These are phyloP conservation scores for Marchantia paleacea DNA, from an alignment of 225 moss, liverwort and hornwort genomes.

Conservation along the genomic window DNA sequence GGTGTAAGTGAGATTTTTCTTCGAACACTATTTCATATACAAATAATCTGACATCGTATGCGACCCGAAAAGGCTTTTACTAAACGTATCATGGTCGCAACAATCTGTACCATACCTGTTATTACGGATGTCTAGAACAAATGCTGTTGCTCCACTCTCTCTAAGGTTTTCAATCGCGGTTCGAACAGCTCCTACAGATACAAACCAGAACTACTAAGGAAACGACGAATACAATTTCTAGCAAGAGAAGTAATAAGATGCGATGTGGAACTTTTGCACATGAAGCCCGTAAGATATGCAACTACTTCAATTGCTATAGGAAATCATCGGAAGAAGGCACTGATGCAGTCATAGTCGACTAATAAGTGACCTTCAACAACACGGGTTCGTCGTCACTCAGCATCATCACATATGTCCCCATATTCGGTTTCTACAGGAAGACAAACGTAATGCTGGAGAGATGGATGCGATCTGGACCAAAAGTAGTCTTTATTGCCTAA, in stretches of 20 bases:
- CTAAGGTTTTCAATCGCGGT: conserved; percentile 75
- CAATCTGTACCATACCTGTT: conserved; percentile 54
- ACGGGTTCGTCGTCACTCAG: too few relatives aligned
- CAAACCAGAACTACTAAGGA: not conserved
- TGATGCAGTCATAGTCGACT: not conserved
- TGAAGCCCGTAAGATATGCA: not conserved
- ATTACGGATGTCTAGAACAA: conserved; percentile 94
- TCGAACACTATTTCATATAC: not conserved
- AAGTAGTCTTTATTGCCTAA: too few relatives aligned
- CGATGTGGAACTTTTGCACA: too few relatives aligned
- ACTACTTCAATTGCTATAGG: not conserved
- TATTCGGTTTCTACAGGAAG: too few relatives aligned
- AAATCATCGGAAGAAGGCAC: not conserved
- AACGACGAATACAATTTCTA: not conserved
- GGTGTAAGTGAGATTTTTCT: not conserved
- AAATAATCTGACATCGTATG: not conserved
- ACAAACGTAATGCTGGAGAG: too few relatives aligned
- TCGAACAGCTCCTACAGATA: conserved; percentile 67
- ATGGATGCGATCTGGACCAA: too few relatives aligned
- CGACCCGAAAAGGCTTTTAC: not conserved
- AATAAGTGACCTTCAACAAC: not conserved
- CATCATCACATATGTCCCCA: too few relatives aligned
- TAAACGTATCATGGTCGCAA: not conserved
- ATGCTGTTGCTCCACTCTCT: conserved; percentile 75
- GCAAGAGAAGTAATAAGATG: not conserved